Evolutionary conservation across 306 rosid species (phyloP), one percentile per base, ranked within the genome.

Genomic region (Pyrus communis): DNA sequence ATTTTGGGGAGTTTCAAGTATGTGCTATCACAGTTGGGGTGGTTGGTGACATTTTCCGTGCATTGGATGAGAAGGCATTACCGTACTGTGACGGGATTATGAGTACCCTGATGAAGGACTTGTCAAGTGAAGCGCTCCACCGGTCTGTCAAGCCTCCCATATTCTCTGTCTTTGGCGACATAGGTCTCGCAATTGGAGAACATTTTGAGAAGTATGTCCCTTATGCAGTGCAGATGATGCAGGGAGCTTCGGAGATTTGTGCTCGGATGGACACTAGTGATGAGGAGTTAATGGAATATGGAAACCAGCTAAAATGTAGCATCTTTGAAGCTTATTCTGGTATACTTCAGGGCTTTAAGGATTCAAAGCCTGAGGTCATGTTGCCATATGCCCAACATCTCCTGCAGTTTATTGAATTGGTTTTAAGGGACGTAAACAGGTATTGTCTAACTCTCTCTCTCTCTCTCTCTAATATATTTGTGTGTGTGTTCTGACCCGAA

Each of bases 261-360:
- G 82, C 76, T 9, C 67, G 54, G 69, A 68, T 82, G 64, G 76
- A 82, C 59, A 13, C 76, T 10, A 55, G 43, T n/a, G 82, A 77
- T 69, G 82, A 77, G 21, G 85, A 82, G 63, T 73, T 69, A 12
- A 15, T 78, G 79, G 85, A 82, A 25, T 82, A 78, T 7, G 81
- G 76, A 15, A 78, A 78, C 79, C 85, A 67, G 79, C 82, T 82
- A 12, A 82, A 75, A 70, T 77, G 82, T 62, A 82, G 79, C 82
- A 82, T 82, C 66, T 82, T 82, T 54, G 85, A 82, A 77, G 85
- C 85, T 21, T 82, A 82, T 49, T 82, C 85, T 35, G 85, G 85
- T 58, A 77, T 82, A 33, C 78, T 82, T 33, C 85, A 82, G 78
- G 85, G 85, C 3, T 77, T 82, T 25, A 77, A 78, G 62, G 61